Percentiles rank a stretch among this genome's conserved stretches.
Evolutionary conservation across 352 stramenopile genomes (phyloP).

Genomic region (Phytopythium litorale): DNA sequence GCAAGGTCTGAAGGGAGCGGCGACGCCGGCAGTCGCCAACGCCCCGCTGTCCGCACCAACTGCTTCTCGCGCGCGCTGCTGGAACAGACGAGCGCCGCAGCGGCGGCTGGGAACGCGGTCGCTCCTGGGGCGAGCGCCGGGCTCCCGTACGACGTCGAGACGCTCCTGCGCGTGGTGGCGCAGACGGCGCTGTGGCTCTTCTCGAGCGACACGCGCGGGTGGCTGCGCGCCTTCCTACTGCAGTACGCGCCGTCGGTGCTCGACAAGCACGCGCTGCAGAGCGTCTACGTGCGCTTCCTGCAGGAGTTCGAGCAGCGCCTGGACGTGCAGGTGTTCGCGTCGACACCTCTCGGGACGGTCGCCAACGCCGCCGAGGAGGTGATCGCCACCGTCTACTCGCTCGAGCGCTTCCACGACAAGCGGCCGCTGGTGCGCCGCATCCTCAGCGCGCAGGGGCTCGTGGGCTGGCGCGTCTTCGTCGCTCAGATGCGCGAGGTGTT

Average conservation of each 20-base stretch:
- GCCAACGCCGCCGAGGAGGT: slow-evolving; percentile 54
- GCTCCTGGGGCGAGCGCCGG: not conserved
- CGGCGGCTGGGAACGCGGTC: not conserved
- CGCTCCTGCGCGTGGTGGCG: slow-evolving; percentile 32
- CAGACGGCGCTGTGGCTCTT: slow-evolving; percentile 51
- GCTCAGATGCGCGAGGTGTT: slow-evolving; percentile 67
- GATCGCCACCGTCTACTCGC: slow-evolving; percentile 57
- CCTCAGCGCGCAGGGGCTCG: slow-evolving; percentile 42
- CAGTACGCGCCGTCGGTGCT: slow-evolving; percentile 25
- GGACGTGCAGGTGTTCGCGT: slow-evolving; percentile 39
- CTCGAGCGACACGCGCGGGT: slow-evolving; percentile 34
- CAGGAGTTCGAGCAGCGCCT: slow-evolving; percentile 38
- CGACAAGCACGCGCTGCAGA: slow-evolving; percentile 39
- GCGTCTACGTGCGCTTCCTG: slow-evolving; percentile 43
- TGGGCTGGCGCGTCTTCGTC: slow-evolving; percentile 53
- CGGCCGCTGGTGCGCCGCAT: slow-evolving; percentile 45
- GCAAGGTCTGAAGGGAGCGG: not conserved
- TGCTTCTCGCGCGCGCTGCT: slow-evolving; percentile 43
- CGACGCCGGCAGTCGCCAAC: not conserved
- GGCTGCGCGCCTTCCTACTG: slow-evolving; percentile 41
- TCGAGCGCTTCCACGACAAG: slow-evolving; percentile 37
- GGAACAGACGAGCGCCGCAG: slow-evolving; percentile 19
- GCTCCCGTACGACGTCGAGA: slow-evolving; percentile 29
- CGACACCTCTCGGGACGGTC: slow-evolving; percentile 33
- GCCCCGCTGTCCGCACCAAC: slow-evolving; percentile 27